phyloP scores from a whole-genome alignment of 805 yeast genomes.

The Candida ulmi region DNA sequence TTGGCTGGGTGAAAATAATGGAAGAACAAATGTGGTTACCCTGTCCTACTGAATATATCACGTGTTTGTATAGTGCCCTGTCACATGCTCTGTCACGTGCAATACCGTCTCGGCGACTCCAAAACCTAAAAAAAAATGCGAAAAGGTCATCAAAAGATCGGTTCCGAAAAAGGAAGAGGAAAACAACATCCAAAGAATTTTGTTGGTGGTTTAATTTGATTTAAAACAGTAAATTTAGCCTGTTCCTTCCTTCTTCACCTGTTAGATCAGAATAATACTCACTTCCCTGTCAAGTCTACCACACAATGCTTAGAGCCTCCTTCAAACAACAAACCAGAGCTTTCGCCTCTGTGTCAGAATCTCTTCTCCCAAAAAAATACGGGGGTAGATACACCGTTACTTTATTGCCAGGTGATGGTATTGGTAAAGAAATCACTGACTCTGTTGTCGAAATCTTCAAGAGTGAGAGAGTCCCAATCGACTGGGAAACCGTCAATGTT shows the following conservation, averaged over 20 bases:
- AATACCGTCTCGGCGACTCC: too few relatives aligned
- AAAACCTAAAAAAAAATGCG: too few relatives aligned
- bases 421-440: slow-evolving; percentile 92
- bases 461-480: slow-evolving; percentile 85
- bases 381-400: slow-evolving; percentile 95
- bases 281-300: not conserved
- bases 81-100: too few relatives aligned
- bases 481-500: slow-evolving; percentile 82
- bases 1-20: too few relatives aligned
- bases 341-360: slow-evolving; percentile 53
- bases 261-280: too few relatives aligned
- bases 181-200: not conserved
- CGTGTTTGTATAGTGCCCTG: too few relatives aligned
- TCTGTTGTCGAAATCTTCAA: slow-evolving; percentile 88
- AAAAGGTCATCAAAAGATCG: not conserved
- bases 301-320: slow-evolving; percentile 26
- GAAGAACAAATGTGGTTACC: too few relatives aligned
- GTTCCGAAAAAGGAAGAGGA: not conserved
- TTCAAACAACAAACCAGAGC: slow-evolving; percentile 27
- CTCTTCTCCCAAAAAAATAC: slow-evolving; percentile 78
- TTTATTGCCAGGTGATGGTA: slow-evolving; percentile 96
- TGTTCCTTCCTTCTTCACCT: not conserved
- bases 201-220: too few relatives aligned
- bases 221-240: not conserved
- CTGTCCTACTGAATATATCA: too few relatives aligned